Base-by-base conservation (phyloP, 2,329 filamentous ascomycete species). In the Colletotrichum sp. region DNA sequence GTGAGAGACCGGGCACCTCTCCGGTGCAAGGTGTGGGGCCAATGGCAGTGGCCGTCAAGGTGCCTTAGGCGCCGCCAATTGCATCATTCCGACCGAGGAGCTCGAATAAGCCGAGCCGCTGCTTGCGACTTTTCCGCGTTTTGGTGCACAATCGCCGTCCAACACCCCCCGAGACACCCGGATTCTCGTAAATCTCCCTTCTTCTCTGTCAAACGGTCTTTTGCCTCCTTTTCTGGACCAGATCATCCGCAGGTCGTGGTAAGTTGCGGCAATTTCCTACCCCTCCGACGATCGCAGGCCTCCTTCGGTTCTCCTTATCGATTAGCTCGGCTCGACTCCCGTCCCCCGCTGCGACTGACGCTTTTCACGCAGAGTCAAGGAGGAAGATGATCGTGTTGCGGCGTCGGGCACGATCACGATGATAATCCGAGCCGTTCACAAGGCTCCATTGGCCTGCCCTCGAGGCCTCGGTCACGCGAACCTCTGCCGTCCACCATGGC, bases 351-450 rank as follows among this genome's bases (percentile, higher is more conserved):
- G 28, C 16, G 32, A 71, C 70, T 76, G 59, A 76, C 64, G 21
- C n/a, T 12, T 26, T 63, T 16, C 32, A 3, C 49, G 44, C 44
- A 76, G 74, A 65, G 16, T 15, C 10, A n/a, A 36, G 52, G 21
- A 68, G 34, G 13, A 76, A 76, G 36, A 76, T 76, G 75, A 71
- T 76, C 55, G 71, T 71, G 24, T 30, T 75, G 72, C 71, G 75
- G 52, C 75, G 65, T 34, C 34, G 65, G 18, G 70, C 71, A 76
- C 74, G 74, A 74, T 36, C 68, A 76, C 75, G 72, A 76, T 76
- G 75, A 75, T 76, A 70, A 70, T 75, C 62, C 66, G 75, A 75
- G 75, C 71, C 71, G 55, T 71, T n/a, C 68, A 74, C 21, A 76
- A 67, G 72, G 63, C 72, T 76, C 72, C 75, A 21, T 34, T 76